Percentiles rank a stretch among this genome's conserved stretches.
These are phyloP conservation scores for Ogataea wickerhamii DNA, from an alignment of 805 yeast genomes.

Conservation along the genomic window DNA sequence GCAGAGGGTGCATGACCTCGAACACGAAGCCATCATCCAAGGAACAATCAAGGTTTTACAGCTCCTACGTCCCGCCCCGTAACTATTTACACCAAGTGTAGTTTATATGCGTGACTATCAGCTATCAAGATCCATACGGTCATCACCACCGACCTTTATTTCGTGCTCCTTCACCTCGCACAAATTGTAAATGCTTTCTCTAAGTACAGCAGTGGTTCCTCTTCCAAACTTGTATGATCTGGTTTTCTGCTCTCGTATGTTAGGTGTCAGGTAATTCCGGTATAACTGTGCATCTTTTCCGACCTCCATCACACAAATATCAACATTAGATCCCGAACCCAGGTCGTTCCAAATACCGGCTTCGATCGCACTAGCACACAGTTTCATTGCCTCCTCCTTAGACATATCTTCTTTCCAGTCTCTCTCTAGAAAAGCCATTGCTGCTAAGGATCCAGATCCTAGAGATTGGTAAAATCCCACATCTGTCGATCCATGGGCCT, in stretches of 20 bases:
- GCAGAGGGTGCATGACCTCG: constrained; percentile 73
- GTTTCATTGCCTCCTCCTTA: constrained; percentile 84
- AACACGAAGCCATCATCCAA: constrained; percentile 90
- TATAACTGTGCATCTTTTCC: constrained; percentile 82
- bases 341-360: constrained; percentile 99
- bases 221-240: constrained; percentile 80
- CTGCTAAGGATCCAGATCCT: constrained; percentile 97
- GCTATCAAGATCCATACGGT: constrained; percentile 50
- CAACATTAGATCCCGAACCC: constrained; percentile 98
- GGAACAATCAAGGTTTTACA: constrained; percentile 68
- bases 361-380: constrained; percentile 90
- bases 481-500: constrained; percentile 98
- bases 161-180: constrained; percentile 54
- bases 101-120: too few relatives aligned
- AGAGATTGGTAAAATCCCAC: constrained; percentile 88
- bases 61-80: constrained; percentile 22
- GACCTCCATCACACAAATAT: constrained; percentile 92
- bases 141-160: constrained; percentile 30
- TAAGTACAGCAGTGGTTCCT: constrained; percentile 90
- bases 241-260: constrained; percentile 77
- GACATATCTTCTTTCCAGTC: constrained; percentile 77
- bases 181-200: constrained; percentile 59
- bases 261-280: constrained; percentile 90
- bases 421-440: constrained; percentile 95
- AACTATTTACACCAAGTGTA: too few relatives aligned